phyloP scores from a whole-genome alignment of 768 basidiomycete genomes.

The Sarcodon sp. region DNA sequence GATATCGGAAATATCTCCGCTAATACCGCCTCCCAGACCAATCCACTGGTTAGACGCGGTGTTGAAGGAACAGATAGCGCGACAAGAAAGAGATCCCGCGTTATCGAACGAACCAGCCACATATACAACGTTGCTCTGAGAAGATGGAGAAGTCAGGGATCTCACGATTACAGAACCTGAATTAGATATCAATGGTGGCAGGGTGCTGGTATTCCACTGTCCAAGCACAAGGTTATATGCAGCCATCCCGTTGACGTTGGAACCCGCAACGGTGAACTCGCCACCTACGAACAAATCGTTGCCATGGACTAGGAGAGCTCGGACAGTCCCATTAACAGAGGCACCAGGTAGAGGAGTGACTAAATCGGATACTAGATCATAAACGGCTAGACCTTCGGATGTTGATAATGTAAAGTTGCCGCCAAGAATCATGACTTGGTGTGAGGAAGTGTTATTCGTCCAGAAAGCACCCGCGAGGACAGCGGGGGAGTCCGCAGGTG shows the following conservation, averaged over 20 bases:
- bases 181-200: conserved; percentile 47
- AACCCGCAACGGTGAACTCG: conserved; percentile 54
- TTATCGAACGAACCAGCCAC: conserved; percentile 83
- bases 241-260: conserved; percentile 55
- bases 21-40: conserved; percentile 64
- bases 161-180: conserved; percentile 56
- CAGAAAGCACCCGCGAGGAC: conserved; percentile 84
- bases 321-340: conserved; percentile 65
- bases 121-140: conserved; percentile 49
- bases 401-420: conserved; percentile 73
- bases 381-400: conserved; percentile 47
- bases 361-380: conserved; percentile 39
- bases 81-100: conserved; percentile 65
- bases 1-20: conserved; percentile 70
- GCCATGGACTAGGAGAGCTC: conserved; percentile 59
- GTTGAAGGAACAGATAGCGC: conserved; percentile 70
- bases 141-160: conserved; percentile 50
- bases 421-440: conserved; percentile 68
- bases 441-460: conserved; percentile 60
- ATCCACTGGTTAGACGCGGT: conserved; percentile 63
- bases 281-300: conserved; percentile 74
- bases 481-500: conserved; percentile 58
- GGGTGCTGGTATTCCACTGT: conserved; percentile 44
- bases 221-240: conserved; percentile 63
- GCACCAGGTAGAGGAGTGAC: conserved; percentile 45